Conservation (phyloP, 2,329 filamentous ascomycete species). For the Botryotinia convoluta region DNA sequence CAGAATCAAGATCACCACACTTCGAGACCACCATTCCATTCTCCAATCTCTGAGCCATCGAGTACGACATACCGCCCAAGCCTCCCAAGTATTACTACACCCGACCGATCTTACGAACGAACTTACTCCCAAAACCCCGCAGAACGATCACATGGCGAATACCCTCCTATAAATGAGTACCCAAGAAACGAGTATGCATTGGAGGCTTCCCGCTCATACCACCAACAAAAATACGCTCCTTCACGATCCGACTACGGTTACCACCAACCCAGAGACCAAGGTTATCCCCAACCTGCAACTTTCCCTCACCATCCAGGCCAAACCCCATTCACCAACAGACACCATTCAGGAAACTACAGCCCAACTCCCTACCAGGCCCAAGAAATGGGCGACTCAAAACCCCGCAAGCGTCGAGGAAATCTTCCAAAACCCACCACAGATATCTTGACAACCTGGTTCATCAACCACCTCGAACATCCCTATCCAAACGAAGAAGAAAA, state of each 20-base stretch:
- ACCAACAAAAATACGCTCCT: constrained; percentile 2
- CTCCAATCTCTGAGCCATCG: constrained; percentile 15
- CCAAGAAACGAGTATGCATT: constrained; percentile 14
- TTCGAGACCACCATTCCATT: constrained; percentile 7
- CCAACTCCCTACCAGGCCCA: constrained; percentile 5
- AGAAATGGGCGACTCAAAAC: constrained; percentile 29
- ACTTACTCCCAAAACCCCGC: neutral
- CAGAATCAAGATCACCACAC: neutral
- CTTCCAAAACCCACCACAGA: constrained; percentile 88
- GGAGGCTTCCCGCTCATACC: constrained; percentile 1
- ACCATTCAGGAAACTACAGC: constrained; percentile 8
- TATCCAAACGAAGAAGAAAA: constrained; percentile 90
- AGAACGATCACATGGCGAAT: neutral
- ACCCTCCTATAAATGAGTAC: neutral
- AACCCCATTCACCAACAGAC: constrained; percentile 29
- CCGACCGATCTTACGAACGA: constrained; percentile 5
- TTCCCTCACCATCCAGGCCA: constrained; percentile 25
- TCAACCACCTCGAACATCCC: constrained; percentile 72
- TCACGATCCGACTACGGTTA: constrained; percentile 17
- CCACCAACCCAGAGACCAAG: constrained; percentile 19
- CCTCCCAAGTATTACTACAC: neutral
- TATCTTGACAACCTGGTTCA: constrained; percentile 76
- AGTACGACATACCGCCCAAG: neutral
- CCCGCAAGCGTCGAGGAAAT: constrained; percentile 70
- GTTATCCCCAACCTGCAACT: neutral